These are phyloP conservation scores for Dunaliella sp. DNA, from an alignment of 139 green algal species.

Conservation along the genomic window DNA sequence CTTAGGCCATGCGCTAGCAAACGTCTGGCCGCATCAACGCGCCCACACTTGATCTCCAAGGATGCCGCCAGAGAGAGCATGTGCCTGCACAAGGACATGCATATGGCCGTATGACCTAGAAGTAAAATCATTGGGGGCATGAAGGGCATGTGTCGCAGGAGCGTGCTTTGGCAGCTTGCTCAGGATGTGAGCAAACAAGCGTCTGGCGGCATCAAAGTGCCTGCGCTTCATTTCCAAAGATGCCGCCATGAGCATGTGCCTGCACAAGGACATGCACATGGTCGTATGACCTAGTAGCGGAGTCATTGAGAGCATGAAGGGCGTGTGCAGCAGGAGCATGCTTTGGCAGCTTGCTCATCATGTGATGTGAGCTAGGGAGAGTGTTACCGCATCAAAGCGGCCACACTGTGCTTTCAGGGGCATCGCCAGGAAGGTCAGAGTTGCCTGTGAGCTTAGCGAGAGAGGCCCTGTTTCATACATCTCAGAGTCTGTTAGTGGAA, in stretches of 20 bases:
- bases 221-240: slow-evolving; percentile 30
- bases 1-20: slow-evolving; percentile 17
- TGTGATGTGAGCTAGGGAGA: too few species aligned
- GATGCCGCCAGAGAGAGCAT: slow-evolving; percentile 34
- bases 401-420: slow-evolving; percentile 28
- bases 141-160: not conserved
- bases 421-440: slow-evolving; percentile 28
- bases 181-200: slow-evolving; percentile 14
- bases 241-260: slow-evolving; percentile 32
- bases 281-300: too few species aligned
- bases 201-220: slow-evolving; percentile 3
- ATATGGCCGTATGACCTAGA: too few species aligned
- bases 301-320: too few species aligned
- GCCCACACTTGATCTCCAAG: slow-evolving; percentile 25
- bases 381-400: not conserved
- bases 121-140: too few species aligned
- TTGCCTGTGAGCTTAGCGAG: not conserved
- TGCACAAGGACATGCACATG: not conserved
- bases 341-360: not conserved
- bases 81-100: not conserved
- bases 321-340: not conserved
- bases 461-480: not conserved
- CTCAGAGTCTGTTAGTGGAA: not conserved
- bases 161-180: slow-evolving; percentile 25
- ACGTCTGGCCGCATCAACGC: slow-evolving; percentile 4